Evolutionary conservation across 306 rosid species (phyloP), one percentile per base, ranked within the genome.

Genomic region (Rubus parviflorus): DNA sequence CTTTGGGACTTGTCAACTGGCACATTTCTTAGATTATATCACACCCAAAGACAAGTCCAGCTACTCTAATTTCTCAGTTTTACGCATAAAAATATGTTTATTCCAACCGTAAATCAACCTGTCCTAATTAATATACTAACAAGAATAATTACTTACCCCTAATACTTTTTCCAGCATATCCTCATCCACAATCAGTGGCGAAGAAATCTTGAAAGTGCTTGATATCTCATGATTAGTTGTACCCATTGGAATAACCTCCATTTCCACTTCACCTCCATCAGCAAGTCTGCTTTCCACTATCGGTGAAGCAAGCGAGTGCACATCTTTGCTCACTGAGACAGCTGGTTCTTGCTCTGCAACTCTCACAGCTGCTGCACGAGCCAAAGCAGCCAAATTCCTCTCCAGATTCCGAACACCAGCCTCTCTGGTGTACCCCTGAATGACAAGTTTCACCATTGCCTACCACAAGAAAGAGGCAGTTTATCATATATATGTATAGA

Each of bases 321-420:
- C 84, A 51, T 87, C 97, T 84, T 89, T 90, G 89, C 78, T 86
- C 49, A 89, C 76, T 12, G 96, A 86, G 74, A 87, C 85, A 60
- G 87, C 68, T 78, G 83, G 95, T 81, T 92, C 97, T 80, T 90
- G 93, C 88, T 95, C 99, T 41, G 93, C 96, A 73, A 92, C 92
- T 85, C 85, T 89, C 25, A 95, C 99, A 40, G 99, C 99, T 56
- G 97, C 96, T 70, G 99, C 97, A 85, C 99, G 97, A 81, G 99
- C 97, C 83, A 95, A 83, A 72, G 97, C 87, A 79, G 99, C 97
- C 65, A 95, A 86, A 79, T 83, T 90, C 83, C 99, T 89, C 81
- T 95, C 97, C 79, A 95, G 87, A 81, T 83, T 89, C 70, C 99
- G 90, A 37, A 95, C 97, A 80, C 99, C 99, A 75, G 99, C 99